Evolutionary conservation across 1,139 yeast genomes (phyloP).

Genomic region (Arxiozyma slooffiae): DNA sequence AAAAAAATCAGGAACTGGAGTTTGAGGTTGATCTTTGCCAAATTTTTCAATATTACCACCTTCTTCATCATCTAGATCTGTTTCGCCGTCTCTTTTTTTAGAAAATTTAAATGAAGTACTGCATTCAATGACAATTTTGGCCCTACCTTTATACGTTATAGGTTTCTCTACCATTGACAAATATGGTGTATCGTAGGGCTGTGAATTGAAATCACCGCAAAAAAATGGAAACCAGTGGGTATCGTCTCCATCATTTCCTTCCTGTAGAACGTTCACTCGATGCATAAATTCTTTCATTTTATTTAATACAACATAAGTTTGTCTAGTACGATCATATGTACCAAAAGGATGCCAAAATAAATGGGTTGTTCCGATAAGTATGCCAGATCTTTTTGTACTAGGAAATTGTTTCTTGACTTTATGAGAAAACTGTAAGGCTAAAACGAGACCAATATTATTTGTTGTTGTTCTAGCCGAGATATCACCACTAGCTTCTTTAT

Average conservation of each 20-base stretch:
- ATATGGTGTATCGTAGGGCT: conserved; percentile 80
- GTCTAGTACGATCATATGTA: conserved; percentile 79
- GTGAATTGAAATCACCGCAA: conserved; percentile 87
- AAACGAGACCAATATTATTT: conserved; percentile 57
- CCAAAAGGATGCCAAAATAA: conserved; percentile 94
- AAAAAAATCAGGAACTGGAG: conserved; percentile 49
- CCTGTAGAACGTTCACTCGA: conserved; percentile 34
- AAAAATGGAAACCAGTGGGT: conserved; percentile 32
- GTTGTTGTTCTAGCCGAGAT: conserved; percentile 51
- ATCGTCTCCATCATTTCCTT: conserved; percentile 18
- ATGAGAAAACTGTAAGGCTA: conserved; percentile 45
- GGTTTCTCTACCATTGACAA: conserved; percentile 63
- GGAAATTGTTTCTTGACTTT: conserved; percentile 30
- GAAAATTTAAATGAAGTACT: conserved; percentile 52
- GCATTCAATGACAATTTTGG: conserved; percentile 48
- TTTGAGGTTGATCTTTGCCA: conserved; percentile 45
- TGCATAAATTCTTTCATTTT: conserved; percentile 46
- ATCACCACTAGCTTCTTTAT: conserved; percentile 41
- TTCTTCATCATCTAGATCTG: conserved; percentile 34
- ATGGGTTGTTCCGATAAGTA: conserved; percentile 76
- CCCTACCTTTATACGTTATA: conserved; percentile 40
- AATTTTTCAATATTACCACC: conserved; percentile 39
- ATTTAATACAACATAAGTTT: conserved; percentile 53
- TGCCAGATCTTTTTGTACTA: conserved; percentile 36
- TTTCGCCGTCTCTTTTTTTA: conserved; percentile 35